Evolutionary conservation across 345 rosid genomes (phyloP), one percentile per base, ranked within the genome.

Genomic region (Schrenkiella parvula): DNA sequence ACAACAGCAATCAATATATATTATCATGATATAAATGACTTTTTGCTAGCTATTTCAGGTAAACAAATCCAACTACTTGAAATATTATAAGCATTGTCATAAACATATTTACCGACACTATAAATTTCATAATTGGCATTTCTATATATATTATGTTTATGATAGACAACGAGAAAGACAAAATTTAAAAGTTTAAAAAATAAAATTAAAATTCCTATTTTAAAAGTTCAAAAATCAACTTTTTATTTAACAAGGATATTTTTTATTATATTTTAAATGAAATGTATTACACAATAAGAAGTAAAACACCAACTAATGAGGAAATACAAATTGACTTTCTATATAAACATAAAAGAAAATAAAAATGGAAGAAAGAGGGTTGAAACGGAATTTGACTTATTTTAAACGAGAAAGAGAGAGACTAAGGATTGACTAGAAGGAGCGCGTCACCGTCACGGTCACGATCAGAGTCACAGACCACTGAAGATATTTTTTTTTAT

Each of bases 311-410:
- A 48, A n/a, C 48, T 50, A 38, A 61, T 17, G 53, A 61, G 47
- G 22, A 64, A 43, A 62, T 31, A 42, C n/a, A 42, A 60, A 68
- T 62, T 75, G 74, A 66, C 51, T 55, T 57, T 3, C 9, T 53
- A 2, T 10, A 14, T 17, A 64, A 65, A 59, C 28, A 32, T 3
- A 56, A 5, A 34, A 8, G 9, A 26, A 5, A 11, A n/a, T 8
- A 3, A 44, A 35, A 18, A 17, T 7, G 6, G 32, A 78, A 23
- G 8, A 51, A 17, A 32, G 51, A 50, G 43, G 9, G 55, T 39
- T 41, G 57, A 71, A 69, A 53, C 34, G 50, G 72, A 67, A 75
- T 61, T 80, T 78, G 88, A 86, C 83, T 76, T 43, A 44, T 12
- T n/a, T 63, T 4, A 69, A 62, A 17, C 21, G 34, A 73, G 50